Conservation (phyloP, 805 yeast genomes). For the Yamadazyma ubonensis region DNA sequence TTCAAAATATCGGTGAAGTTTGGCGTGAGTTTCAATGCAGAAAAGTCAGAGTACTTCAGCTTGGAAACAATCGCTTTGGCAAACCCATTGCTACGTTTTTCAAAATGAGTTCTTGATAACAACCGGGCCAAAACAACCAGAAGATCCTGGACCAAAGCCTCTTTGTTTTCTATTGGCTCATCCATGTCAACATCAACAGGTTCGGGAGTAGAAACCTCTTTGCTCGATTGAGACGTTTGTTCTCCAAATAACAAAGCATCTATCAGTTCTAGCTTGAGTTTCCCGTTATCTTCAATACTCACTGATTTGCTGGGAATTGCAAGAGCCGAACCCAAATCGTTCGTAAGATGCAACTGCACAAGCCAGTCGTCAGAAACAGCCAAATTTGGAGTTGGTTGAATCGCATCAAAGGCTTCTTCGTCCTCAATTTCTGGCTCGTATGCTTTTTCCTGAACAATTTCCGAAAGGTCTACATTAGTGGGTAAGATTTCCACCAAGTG, state of each 20-base stretch:
- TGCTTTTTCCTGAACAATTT: conserved; percentile 58
- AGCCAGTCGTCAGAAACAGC: conserved; percentile 63
- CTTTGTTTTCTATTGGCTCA: conserved; percentile 6
- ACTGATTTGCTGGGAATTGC: conserved; percentile 15
- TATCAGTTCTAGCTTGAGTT: conserved; percentile 26
- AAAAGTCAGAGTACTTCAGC: conserved; percentile 22
- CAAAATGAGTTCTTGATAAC: conserved; percentile 23
- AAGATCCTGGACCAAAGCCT: conserved; percentile 3
- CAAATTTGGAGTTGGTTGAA: conserved; percentile 44
- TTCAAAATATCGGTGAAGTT: conserved; percentile 17
- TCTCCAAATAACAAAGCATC: conserved; percentile 52
- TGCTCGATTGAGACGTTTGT: conserved; percentile 15
- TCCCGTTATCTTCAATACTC: conserved; percentile 9
- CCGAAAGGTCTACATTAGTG: conserved; percentile 27
- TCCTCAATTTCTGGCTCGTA: conserved; percentile 62
- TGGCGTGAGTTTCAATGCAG: conserved; percentile 13
- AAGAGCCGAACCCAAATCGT: conserved; percentile 44
- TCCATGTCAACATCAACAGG: conserved; percentile 7
- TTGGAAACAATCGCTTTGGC: conserved; percentile 21
- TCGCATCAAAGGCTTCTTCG: conserved; percentile 26
- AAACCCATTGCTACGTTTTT: conserved; percentile 24
- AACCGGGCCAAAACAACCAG: conserved; percentile 11
- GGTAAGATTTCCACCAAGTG: conserved; percentile 35
- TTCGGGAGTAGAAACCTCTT: conserved; percentile 24
- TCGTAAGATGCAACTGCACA: conserved; percentile 55